Evolutionary conservation across 2,329 filamentous ascomycete genomes (phyloP).

Genomic region (Reticulascus tulasneorum): DNA sequence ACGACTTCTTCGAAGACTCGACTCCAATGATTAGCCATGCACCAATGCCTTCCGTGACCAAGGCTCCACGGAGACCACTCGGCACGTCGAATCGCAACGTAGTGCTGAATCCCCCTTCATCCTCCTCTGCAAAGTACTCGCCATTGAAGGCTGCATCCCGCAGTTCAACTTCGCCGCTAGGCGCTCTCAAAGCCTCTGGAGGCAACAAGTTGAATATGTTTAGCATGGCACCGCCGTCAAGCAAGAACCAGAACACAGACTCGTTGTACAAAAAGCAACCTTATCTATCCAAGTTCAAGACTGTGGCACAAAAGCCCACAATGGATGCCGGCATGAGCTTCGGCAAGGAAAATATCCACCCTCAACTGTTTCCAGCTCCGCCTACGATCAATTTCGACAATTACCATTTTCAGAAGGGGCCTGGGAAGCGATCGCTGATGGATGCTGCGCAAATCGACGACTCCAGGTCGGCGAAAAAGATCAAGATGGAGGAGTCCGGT

Average conservation of each 20-base stretch:
- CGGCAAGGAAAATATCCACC: conserved; percentile 56
- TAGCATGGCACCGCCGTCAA: conserved; percentile 61
- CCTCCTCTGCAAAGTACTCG: conserved; percentile 54
- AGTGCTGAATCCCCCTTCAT: conserved; percentile 59
- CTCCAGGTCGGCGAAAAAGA: conserved; percentile 62
- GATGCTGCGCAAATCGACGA: conserved; percentile 73
- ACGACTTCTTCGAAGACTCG: conserved; percentile 43
- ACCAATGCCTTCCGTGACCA: conserved; percentile 50
- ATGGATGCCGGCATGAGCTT: conserved; percentile 35
- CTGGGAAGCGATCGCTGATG: conserved; percentile 60
- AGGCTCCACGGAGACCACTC: conserved; percentile 44
- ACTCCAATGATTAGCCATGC: conserved; percentile 51
- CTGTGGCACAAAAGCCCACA: conserved; percentile 45
- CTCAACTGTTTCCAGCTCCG: conserved; percentile 45
- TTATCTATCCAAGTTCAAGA: conserved; percentile 56
- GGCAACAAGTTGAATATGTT: conserved; percentile 64
- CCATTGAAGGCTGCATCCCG: conserved; percentile 61
- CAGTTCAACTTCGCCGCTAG: conserved; percentile 54
- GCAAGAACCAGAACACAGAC: conserved; percentile 55
- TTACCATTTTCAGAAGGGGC: conserved; percentile 46
- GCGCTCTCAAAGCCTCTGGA: conserved; percentile 50
- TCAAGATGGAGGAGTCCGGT: conserved; percentile 52
- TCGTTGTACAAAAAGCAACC: conserved; percentile 68
- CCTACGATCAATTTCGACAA: conserved; percentile 46
- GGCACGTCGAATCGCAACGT: conserved; percentile 56